phyloP scores from a whole-genome alignment of 2,329 filamentous ascomycete genomes.

The Dactylellina cionopaga region DNA sequence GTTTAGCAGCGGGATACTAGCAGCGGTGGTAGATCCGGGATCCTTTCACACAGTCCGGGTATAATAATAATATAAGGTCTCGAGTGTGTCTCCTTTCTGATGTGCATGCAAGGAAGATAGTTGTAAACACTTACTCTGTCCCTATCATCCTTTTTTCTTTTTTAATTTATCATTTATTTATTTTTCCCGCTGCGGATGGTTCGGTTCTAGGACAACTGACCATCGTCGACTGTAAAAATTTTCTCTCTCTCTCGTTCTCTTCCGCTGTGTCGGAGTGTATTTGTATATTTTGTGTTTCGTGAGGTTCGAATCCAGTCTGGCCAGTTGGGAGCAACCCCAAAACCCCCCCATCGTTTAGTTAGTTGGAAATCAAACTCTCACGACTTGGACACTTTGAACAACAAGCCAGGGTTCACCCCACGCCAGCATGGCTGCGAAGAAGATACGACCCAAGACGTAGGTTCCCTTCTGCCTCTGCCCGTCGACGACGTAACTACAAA shows the following conservation, averaged over 20 bases:
- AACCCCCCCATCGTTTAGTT: too few species aligned
- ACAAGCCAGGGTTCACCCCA: constrained; percentile 31
- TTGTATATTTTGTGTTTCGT: constrained; percentile 36
- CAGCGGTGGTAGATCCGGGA: constrained; percentile 19
- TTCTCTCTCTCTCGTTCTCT: background rate
- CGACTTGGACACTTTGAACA: constrained; percentile 27
- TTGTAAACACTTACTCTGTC: constrained; percentile 10
- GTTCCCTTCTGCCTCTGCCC: background rate
- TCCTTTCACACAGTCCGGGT: constrained; percentile 31
- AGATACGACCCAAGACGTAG: constrained; percentile 30
- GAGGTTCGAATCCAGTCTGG: constrained; percentile 25
- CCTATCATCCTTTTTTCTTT: too few species aligned
- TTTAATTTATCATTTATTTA: too few species aligned
- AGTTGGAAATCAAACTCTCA: too few species aligned
- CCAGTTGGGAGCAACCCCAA: constrained; percentile 35
- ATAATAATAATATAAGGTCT: constrained; percentile 32
- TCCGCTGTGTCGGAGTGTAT: constrained; percentile 5
- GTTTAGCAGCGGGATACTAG: constrained; percentile 20
- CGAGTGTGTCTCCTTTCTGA: constrained; percentile 2
- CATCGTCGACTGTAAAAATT: too few species aligned
- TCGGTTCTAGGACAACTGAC: constrained; percentile 11
- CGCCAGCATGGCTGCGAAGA: constrained; percentile 48
- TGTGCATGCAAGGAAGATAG: constrained; percentile 19
- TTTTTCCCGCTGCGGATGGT: constrained; percentile 8
- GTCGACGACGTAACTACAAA: background rate